Conservation (phyloP, 73 alveolate species). For the Paramecium sonneborni region DNA sequence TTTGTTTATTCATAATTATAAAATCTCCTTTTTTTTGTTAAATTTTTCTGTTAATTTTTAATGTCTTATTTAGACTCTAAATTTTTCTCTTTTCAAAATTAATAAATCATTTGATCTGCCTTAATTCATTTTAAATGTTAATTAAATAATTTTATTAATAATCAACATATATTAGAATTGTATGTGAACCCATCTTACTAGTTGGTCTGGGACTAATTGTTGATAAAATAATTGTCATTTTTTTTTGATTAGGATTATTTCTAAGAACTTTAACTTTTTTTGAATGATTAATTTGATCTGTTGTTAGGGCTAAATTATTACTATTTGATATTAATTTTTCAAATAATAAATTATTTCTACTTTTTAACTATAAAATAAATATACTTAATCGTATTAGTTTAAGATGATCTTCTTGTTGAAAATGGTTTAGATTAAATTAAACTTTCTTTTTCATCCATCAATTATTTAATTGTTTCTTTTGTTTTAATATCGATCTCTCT, state of each 20-base stretch:
- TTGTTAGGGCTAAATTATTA: background rate
- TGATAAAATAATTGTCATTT: background rate
- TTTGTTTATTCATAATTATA: background rate
- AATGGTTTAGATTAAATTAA: background rate
- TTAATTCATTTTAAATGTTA: background rate
- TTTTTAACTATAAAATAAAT: background rate
- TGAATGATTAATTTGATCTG: background rate
- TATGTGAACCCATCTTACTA: background rate
- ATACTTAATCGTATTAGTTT: background rate
- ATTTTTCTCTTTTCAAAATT: background rate
- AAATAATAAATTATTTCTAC: background rate
- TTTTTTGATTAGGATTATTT: background rate
- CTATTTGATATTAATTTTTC: background rate
- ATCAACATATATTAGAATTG: background rate
- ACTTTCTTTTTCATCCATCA: constrained; percentile 17
- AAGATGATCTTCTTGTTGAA: background rate
- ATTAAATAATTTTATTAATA: background rate
- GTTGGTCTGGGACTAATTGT: background rate
- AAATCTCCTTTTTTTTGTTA: background rate
- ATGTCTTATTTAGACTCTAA: background rate
- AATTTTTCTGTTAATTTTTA: background rate
- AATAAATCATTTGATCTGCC: background rate
- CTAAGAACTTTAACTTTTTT: background rate
- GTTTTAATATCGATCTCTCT: background rate
- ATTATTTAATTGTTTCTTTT: background rate